Conservation (phyloP, 768 basidiomycete species). For the Psilocybe tampanensis region DNA sequence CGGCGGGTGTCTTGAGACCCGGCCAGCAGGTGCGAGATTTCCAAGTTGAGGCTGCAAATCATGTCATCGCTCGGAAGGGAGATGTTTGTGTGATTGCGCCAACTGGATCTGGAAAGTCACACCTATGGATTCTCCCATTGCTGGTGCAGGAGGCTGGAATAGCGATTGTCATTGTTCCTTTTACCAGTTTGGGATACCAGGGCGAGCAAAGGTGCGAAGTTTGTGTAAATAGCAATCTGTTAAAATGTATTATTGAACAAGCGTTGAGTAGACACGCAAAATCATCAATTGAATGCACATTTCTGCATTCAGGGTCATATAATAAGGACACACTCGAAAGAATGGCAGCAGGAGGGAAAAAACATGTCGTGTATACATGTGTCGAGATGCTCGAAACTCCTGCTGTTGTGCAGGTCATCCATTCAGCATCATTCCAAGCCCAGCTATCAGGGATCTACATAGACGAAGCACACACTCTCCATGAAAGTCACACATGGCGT, state of each 20-base stretch:
- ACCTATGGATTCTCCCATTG: constrained; percentile 21
- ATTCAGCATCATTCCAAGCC: constrained; percentile 16
- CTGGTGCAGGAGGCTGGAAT: constrained; percentile 19
- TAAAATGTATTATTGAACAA: neutral
- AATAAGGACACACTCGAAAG: constrained; percentile 3
- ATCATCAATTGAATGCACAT: constrained; percentile 5
- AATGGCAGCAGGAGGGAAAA: constrained; percentile 10
- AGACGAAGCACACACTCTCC: constrained; percentile 21
- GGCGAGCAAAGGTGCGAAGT: constrained; percentile 17
- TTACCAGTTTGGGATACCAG: constrained; percentile 24
- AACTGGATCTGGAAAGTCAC: constrained; percentile 25
- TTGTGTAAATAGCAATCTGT: neutral
- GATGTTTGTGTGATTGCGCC: constrained; percentile 22
- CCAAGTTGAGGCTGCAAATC: constrained; percentile 21
- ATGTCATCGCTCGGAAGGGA: constrained; percentile 9
- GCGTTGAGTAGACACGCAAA: constrained; percentile 4
- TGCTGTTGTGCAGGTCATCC: constrained; percentile 16
- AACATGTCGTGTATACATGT: constrained; percentile 22
- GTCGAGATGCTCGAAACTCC: constrained; percentile 30
- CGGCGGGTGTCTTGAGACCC: neutral
- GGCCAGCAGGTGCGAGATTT: constrained; percentile 6
- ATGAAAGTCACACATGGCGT: constrained; percentile 17
- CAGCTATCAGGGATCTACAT: constrained; percentile 23
- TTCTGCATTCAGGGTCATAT: constrained; percentile 15
- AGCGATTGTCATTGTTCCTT: constrained; percentile 24